phyloP scores from a whole-genome alignment of 768 basidiomycete species.

The Leccinellum luteum region DNA sequence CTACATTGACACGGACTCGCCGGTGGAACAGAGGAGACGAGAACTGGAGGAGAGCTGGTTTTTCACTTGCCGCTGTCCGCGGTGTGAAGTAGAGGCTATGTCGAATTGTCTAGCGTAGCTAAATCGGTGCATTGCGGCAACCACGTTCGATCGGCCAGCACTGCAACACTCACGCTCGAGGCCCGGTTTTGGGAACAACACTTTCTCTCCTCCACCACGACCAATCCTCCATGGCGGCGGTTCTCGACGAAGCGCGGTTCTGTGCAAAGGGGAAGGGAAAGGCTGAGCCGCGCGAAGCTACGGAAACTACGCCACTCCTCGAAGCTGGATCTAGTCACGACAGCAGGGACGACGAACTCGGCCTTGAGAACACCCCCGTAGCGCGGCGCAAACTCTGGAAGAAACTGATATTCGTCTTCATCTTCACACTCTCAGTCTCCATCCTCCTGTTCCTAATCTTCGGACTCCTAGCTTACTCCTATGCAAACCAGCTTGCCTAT shows the following conservation, averaged over 20 bases:
- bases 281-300: constrained; percentile 19
- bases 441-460: constrained; percentile 43
- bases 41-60: constrained; percentile 53
- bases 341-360: constrained; percentile 19
- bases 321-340: constrained; percentile 21
- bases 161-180: not conserved
- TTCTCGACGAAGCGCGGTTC: constrained; percentile 12
- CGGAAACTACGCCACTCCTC: constrained; percentile 32
- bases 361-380: constrained; percentile 19
- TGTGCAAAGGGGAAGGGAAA: constrained; percentile 29
- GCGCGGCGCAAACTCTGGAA: constrained; percentile 32
- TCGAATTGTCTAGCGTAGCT: not conserved
- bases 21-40: constrained; percentile 36
- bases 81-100: constrained; percentile 35
- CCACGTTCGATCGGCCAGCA: constrained; percentile 17
- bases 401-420: constrained; percentile 47
- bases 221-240: constrained; percentile 21
- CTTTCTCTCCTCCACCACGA: constrained; percentile 7
- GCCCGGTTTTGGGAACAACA: not conserved
- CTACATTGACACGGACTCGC: constrained; percentile 41
- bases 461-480: constrained; percentile 61
- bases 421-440: constrained; percentile 52
- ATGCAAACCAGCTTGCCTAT: constrained; percentile 53
- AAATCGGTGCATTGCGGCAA: constrained; percentile 3
- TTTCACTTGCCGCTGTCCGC: constrained; percentile 50